phyloP scores from a whole-genome alignment of 2,329 filamentous ascomycete species.

The Fusarium torreyae region DNA sequence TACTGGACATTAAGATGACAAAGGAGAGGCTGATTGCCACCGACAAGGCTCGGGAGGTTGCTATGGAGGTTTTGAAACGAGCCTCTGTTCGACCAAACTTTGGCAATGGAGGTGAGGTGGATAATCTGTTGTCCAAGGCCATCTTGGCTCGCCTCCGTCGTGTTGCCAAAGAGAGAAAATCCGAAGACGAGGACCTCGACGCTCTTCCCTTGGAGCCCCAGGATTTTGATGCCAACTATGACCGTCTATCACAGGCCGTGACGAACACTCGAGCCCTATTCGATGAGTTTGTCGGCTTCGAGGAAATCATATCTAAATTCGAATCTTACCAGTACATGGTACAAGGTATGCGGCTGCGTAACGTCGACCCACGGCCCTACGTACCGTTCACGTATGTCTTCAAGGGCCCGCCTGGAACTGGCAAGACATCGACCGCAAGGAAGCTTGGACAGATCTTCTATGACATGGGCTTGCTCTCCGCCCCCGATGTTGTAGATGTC shows the following conservation, averaged over 20 bases:
- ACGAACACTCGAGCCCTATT: slow-evolving; percentile 69
- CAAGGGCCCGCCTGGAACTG: slow-evolving; percentile 75
- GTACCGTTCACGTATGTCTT: slow-evolving; percentile 79
- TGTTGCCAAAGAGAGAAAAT: slow-evolving; percentile 42
- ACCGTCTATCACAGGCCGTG: slow-evolving; percentile 59
- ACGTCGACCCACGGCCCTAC: slow-evolving; percentile 65
- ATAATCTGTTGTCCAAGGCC: slow-evolving; percentile 61
- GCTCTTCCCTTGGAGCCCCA: slow-evolving; percentile 52
- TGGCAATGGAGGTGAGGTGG: slow-evolving; percentile 82
- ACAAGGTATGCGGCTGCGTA: slow-evolving; percentile 64
- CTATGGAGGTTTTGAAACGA: slow-evolving; percentile 71
- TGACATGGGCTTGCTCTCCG: slow-evolving; percentile 77
- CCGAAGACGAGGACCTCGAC: slow-evolving; percentile 43
- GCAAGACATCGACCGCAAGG: slow-evolving; percentile 78
- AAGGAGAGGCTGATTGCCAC: slow-evolving; percentile 69
- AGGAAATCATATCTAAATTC: slow-evolving; percentile 68
- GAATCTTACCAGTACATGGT: slow-evolving; percentile 70
- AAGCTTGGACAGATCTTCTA: slow-evolving; percentile 82
- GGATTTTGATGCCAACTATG: slow-evolving; percentile 72
- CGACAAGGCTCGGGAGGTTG: slow-evolving; percentile 66
- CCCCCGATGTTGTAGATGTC: slow-evolving; percentile 73
- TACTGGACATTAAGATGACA: slow-evolving; percentile 76
- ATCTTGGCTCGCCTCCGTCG: slow-evolving; percentile 46
- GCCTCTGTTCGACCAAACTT: slow-evolving; percentile 78
- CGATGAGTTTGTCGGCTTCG: slow-evolving; percentile 71